Evolutionary conservation across 2,329 filamentous ascomycete species (phyloP).

Genomic region (Gaeumannomyces tritici): DNA sequence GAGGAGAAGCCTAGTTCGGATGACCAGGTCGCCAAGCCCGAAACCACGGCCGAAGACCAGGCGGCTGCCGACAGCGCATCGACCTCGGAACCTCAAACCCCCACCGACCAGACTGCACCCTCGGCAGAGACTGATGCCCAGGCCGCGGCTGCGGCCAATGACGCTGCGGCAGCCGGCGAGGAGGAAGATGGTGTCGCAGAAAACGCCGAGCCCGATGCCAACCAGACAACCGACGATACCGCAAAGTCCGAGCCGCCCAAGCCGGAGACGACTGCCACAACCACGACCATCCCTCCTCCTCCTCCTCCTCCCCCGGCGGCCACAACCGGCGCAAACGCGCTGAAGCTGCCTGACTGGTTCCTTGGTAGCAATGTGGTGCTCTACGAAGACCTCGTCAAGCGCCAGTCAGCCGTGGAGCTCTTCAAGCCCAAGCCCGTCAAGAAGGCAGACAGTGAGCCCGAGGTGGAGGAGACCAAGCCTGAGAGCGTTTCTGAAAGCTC

Average conservation of each 20-base stretch:
- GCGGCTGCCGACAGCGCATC: neutral
- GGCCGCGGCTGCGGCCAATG: neutral
- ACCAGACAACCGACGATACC: neutral
- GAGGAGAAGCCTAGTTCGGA: neutral
- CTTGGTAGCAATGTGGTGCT: neutral
- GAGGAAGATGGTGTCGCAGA: neutral
- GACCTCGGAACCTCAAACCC: neutral
- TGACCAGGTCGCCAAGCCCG: no score
- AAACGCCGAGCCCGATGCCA: neutral
- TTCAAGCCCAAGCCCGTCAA: neutral
- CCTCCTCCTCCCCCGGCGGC: neutral
- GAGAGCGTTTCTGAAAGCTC: neutral
- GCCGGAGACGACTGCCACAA: neutral
- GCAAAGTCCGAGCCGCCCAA: neutral
- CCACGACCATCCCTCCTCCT: neutral
- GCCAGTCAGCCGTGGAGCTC: neutral
- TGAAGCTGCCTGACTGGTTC: conserved; percentile 1
- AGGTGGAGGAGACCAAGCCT: neutral
- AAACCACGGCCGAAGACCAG: neutral
- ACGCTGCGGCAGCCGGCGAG: neutral
- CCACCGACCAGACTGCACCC: neutral
- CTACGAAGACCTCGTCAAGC: neutral
- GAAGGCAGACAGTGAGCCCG: neutral
- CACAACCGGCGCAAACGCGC: neutral
- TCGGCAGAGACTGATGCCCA: neutral